phyloP scores from a whole-genome alignment of 176 grass and related monocot genomes.

The Carex scoparia region DNA sequence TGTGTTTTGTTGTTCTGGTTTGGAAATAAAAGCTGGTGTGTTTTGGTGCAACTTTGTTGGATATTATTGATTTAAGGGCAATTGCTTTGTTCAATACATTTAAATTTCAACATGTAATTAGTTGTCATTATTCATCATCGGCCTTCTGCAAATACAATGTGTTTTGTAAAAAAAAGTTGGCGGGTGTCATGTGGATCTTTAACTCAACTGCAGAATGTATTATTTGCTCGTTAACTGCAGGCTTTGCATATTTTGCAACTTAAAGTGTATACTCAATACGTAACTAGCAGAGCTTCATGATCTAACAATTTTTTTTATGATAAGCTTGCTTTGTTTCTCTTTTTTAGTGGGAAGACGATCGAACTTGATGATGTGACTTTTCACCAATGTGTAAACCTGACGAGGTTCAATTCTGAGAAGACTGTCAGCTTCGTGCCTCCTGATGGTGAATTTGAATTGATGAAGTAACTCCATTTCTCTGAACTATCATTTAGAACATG shows the following conservation, averaged over 20 bases:
- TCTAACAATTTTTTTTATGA: background rate
- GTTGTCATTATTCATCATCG: background rate
- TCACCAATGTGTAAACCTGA: constrained; percentile 98
- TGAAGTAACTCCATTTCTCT: constrained; percentile 66
- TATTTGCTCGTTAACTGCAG: background rate
- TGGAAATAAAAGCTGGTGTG: background rate
- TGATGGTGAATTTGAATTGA: constrained; percentile 99
- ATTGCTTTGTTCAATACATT: background rate
- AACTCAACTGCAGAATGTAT: background rate
- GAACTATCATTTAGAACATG: constrained; percentile 1
- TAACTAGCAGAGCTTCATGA: background rate
- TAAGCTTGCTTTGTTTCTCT: constrained; percentile 13
- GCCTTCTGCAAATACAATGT: background rate
- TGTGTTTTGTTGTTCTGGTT: background rate
- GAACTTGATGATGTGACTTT: constrained; percentile 99
- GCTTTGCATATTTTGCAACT: background rate
- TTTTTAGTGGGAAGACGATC: constrained; percentile 88
- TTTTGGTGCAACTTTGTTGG: background rate
- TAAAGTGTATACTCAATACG: background rate
- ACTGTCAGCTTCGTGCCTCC: constrained; percentile 98
- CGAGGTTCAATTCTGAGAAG: constrained; percentile 99
- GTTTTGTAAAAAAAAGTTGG: background rate
- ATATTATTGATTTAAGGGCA: background rate
- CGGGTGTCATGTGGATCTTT: background rate
- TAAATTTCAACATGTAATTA: background rate